Evolutionary conservation across 352 stramenopile species (phyloP), one percentile per base, ranked within the genome.

Genomic region (Globisporangium emineosum): DNA sequence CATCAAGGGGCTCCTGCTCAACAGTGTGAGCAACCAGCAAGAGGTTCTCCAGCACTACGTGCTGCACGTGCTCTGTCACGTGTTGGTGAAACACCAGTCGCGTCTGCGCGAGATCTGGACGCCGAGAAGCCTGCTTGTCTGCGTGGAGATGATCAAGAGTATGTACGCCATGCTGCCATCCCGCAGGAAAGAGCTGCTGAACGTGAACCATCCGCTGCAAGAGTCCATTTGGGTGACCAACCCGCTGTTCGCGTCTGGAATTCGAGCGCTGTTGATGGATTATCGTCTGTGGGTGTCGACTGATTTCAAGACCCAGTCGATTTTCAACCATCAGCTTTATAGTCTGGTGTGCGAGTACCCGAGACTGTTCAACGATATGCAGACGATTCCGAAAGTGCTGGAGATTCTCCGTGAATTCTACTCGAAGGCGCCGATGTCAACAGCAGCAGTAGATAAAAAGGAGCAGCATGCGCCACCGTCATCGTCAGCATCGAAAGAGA

Each of bases 241-340:
- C 57, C 84, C 84, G 23, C 66, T 92, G 13, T 92, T 94, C 60
- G 82, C 82, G 5, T 83, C 78, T 25, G 84, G 71, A 7, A 72
- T 94, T 1, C 81, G 83, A 15, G 77, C 77, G 1, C 73, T 90
- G 50, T 56, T 94, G 19, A 68, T 94, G 23, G 79, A 94, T 62
- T 92, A 85, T 54, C 72, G 79, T 4, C 23, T 91, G 9, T 94
- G 86, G 86, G 73, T 72, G 12, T 63, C 67, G 25, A 72, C 82
- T 10, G 77, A 80, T 55, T 91, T 71, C 47, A 94, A 91, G 64
- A 88, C 81, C 1, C 86, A 93, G 65, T 92, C 83, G 5, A 91
- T 93, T 45, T 93, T 79, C 64, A 86, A 86, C 47, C 86, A 92
- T 64, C 84, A 94, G 60, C 68, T 94, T 5, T 89, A 93, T 57